These are phyloP conservation scores for Kodamaea fungicola DNA, from an alignment of 1,139 yeast species.

Conservation along the genomic window DNA sequence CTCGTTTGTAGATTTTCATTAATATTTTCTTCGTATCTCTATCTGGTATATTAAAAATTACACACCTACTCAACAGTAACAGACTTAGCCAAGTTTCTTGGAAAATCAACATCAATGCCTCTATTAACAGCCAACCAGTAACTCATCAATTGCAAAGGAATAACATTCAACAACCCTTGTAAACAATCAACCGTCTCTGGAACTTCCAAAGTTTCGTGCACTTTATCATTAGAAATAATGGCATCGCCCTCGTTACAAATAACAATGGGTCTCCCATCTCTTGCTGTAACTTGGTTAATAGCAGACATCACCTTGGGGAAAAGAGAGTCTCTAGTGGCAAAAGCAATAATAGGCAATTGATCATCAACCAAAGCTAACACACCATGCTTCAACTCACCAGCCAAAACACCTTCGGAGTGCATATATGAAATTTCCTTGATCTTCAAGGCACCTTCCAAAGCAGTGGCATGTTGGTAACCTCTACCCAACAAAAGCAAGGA, in stretches of 20 bases:
- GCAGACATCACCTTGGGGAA: conserved; percentile 97
- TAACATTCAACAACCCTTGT: conserved; percentile 92
- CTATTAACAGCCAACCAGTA: conserved; percentile 96
- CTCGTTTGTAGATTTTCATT: too few relatives aligned
- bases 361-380: conserved; percentile 96
- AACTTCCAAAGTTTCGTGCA: conserved; percentile 74
- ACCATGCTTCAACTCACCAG: conserved; percentile 99
- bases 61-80: conserved; percentile 79
- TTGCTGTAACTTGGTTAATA: conserved; percentile 93
- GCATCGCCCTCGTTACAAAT: conserved; percentile 89
- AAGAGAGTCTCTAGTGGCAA: conserved; percentile 96
- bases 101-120: conserved; percentile 97
- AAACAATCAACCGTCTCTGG: conserved; percentile 96
- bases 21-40: too few relatives aligned
- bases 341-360: conserved; percentile 86
- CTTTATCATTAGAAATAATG: conserved; percentile 49
- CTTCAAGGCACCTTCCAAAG: conserved; percentile 96
- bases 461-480: conserved; percentile 97
- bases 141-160: conserved; percentile 93
- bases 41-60: too few relatives aligned
- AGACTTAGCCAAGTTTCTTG: conserved; percentile 96
- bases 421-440: conserved; percentile 97
- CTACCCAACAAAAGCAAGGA: conserved; percentile 90
- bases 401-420: conserved; percentile 99
- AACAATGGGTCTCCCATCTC: conserved; percentile 95